These are phyloP conservation scores for Dichotomopilus funicola DNA, from an alignment of 2,329 filamentous ascomycete genomes.

Conservation along the genomic window DNA sequence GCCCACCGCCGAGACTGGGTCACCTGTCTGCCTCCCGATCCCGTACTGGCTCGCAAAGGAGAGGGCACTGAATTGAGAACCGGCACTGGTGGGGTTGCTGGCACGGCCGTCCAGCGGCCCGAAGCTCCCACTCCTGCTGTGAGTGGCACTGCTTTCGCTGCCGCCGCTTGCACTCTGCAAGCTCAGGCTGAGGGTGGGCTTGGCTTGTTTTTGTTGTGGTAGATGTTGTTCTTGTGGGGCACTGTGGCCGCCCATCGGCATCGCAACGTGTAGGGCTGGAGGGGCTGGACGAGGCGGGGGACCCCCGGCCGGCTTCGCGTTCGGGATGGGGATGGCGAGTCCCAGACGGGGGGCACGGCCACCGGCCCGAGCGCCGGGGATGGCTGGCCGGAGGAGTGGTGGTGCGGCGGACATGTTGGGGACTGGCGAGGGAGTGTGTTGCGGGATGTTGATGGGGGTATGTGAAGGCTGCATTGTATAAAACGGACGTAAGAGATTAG, in stretches of 20 bases:
- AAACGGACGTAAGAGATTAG: neutral
- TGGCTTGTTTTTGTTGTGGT: constrained; percentile 48
- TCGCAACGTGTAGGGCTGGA: constrained; percentile 74
- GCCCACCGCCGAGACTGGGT: constrained; percentile 82
- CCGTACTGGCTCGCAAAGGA: constrained; percentile 71
- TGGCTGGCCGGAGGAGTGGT: constrained; percentile 75
- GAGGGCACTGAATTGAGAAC: constrained; percentile 77
- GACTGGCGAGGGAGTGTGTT: constrained; percentile 32
- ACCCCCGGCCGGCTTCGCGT: constrained; percentile 62
- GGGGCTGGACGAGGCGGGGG: constrained; percentile 53
- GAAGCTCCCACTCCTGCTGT: constrained; percentile 80
- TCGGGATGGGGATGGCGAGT: constrained; percentile 82
- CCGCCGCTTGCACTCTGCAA: constrained; percentile 63
- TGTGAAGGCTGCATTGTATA: constrained; percentile 13
- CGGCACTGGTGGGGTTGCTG: constrained; percentile 78
- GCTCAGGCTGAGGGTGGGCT: constrained; percentile 46
- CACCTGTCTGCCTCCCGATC: constrained; percentile 60
- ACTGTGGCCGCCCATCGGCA: constrained; percentile 75
- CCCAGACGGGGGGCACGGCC: constrained; percentile 71
- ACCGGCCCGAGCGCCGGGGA: constrained; percentile 61
- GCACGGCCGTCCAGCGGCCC: constrained; percentile 66
- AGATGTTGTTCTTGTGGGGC: constrained; percentile 64
- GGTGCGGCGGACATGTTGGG: constrained; percentile 68
- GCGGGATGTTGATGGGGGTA: constrained; percentile 15
- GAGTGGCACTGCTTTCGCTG: constrained; percentile 71